Conservation (phyloP, 805 yeast genomes). For the Pichia eremophila region DNA sequence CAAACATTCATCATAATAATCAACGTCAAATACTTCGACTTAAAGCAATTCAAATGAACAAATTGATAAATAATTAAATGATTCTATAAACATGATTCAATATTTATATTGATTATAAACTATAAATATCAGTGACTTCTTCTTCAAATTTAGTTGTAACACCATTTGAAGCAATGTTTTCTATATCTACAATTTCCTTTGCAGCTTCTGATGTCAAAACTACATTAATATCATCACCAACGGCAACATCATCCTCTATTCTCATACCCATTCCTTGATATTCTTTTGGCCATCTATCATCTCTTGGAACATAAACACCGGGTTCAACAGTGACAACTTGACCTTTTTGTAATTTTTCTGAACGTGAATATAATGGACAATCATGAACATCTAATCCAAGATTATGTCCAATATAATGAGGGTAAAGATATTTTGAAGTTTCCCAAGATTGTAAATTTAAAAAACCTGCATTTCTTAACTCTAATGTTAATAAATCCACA, state of each 20-base stretch:
- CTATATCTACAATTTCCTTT: slow-evolving; percentile 80
- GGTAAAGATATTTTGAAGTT: slow-evolving; percentile 54
- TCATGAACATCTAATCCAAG: slow-evolving; percentile 90
- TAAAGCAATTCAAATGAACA: not conserved
- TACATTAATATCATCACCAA: slow-evolving; percentile 48
- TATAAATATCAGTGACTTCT: slow-evolving; percentile 29
- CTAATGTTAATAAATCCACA: slow-evolving; percentile 47
- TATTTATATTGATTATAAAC: slow-evolving; percentile 6
- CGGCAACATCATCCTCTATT: slow-evolving; percentile 87
- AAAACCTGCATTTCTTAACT: slow-evolving; percentile 68
- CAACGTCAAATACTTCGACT: not conserved
- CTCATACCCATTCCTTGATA: slow-evolving; percentile 88
- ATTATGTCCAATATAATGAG: slow-evolving; percentile 94
- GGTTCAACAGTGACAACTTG: slow-evolving; percentile 95
- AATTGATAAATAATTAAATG: not conserved
- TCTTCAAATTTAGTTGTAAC: slow-evolving; percentile 37
- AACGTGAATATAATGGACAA: slow-evolving; percentile 54
- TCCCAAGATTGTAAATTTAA: slow-evolving; percentile 40
- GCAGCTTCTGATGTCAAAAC: slow-evolving; percentile 73
- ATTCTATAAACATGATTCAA: not conserved
- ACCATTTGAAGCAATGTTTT: slow-evolving; percentile 53
- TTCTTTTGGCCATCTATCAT: slow-evolving; percentile 62
- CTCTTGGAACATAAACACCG: slow-evolving; percentile 80
- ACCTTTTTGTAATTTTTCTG: slow-evolving; percentile 44
- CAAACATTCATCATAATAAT: not conserved